phyloP scores from a whole-genome alignment of 345 rosid species.

The Salix exigua region DNA sequence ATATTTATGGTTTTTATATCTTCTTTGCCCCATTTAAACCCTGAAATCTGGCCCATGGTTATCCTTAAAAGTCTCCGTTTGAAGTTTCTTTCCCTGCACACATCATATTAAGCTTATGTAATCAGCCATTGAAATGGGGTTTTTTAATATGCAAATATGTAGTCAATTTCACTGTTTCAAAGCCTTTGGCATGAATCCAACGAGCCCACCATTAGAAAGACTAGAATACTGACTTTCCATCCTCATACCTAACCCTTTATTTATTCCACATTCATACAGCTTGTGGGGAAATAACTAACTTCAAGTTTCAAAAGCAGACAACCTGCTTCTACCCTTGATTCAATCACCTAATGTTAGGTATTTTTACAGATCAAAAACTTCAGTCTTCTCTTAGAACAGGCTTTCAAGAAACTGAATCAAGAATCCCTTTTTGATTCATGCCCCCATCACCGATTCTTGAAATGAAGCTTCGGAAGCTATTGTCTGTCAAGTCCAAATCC shows the following conservation, averaged over 20 bases:
- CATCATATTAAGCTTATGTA: too few species aligned
- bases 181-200: too few species aligned
- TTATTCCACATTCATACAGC: not conserved
- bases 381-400: not conserved
- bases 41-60: too few species aligned
- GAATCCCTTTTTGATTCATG: not conserved
- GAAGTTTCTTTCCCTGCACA: too few species aligned
- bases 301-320: not conserved
- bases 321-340: constrained; percentile 13
- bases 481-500: constrained; percentile 30
- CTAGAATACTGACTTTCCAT: too few species aligned
- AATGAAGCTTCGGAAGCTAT: constrained; percentile 32
- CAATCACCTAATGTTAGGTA: constrained; percentile 2
- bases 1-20: too few species aligned
- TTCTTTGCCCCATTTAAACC: too few species aligned
- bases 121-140: too few species aligned
- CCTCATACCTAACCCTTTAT: not conserved
- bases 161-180: too few species aligned
- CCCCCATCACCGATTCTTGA: not conserved
- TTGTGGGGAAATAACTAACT: not conserved
- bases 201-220: too few species aligned
- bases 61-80: too few species aligned
- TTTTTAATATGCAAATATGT: too few species aligned
- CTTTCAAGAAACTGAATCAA: not conserved
- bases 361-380: not conserved